These are phyloP conservation scores for Phytophthora uliginosa DNA, from an alignment of 352 stramenopile genomes.

Conservation along the genomic window DNA sequence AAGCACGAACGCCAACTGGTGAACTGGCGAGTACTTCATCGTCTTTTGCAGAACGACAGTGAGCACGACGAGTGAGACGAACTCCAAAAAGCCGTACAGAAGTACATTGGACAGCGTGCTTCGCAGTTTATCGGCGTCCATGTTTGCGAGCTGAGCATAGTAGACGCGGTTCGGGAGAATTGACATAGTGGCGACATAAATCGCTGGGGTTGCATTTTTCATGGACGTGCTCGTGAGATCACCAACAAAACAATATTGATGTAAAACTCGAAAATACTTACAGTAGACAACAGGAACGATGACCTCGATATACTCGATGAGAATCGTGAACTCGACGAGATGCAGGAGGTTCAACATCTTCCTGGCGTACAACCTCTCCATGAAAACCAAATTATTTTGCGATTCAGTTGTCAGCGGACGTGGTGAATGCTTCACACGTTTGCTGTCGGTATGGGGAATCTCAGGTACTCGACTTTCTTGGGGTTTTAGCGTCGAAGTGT, in stretches of 20 bases:
- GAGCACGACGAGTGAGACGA: conserved; percentile 16
- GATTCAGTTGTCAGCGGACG: neutral
- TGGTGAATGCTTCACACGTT: neutral
- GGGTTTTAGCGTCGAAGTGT: neutral
- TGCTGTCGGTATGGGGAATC: neutral
- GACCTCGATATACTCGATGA: conserved; percentile 44
- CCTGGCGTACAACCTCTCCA: conserved; percentile 18
- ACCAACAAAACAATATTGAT: neutral
- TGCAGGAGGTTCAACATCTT: conserved; percentile 31
- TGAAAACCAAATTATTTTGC: conserved; percentile 10
- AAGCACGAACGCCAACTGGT: conserved; percentile 44
- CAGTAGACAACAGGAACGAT: conserved; percentile 40
- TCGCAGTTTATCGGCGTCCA: conserved; percentile 19
- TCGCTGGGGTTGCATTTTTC: conserved; percentile 13
- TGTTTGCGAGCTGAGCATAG: conserved; percentile 33
- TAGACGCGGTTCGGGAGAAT: conserved; percentile 34
- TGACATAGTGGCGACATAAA: conserved; percentile 33
- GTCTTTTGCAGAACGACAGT: conserved; percentile 13
- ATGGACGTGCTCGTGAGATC: neutral
- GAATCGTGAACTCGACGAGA: conserved; percentile 47
- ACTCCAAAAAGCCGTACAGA: conserved; percentile 27
- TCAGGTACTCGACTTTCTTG: conserved; percentile 7
- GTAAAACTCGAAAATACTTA: conserved; percentile 5
- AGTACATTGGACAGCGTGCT: conserved; percentile 35
- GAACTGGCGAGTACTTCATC: conserved; percentile 17